phyloP scores from a whole-genome alignment of 1,284 basidiomycete species.

The Pseudozyma tsukubaensis region DNA sequence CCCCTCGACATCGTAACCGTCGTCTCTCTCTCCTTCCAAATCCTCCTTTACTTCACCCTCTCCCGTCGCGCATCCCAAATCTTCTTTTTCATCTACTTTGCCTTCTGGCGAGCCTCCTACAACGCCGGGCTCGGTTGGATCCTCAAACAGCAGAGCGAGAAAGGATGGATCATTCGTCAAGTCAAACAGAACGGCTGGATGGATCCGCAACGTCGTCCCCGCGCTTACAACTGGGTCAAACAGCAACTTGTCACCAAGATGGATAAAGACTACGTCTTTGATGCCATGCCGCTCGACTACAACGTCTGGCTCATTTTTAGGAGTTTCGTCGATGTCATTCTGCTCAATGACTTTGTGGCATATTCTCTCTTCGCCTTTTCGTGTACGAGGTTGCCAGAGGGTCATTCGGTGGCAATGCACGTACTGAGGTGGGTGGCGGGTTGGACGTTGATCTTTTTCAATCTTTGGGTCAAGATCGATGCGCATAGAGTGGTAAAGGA shows the following conservation, averaged over 20 bases:
- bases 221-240: slow-evolving; percentile 82
- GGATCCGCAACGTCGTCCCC: slow-evolving; percentile 77
- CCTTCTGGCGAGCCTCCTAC: slow-evolving; percentile 91
- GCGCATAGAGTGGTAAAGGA: slow-evolving; percentile 94
- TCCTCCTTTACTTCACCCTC: slow-evolving; percentile 78
- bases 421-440: slow-evolving; percentile 88
- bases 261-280: slow-evolving; percentile 90
- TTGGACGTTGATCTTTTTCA: slow-evolving; percentile 87
- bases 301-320: slow-evolving; percentile 87
- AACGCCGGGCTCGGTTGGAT: slow-evolving; percentile 94
- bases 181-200: slow-evolving; percentile 87
- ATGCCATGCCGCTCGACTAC: slow-evolving; percentile 69
- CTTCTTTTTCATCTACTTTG: slow-evolving; percentile 87
- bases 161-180: slow-evolving; percentile 87
- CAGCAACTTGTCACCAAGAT: slow-evolving; percentile 90
- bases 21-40: slow-evolving; percentile 80
- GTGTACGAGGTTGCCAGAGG: slow-evolving; percentile 80
- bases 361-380: slow-evolving; percentile 88
- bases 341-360: slow-evolving; percentile 88
- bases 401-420: slow-evolving; percentile 80
- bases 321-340: slow-evolving; percentile 91
- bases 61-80: slow-evolving; percentile 70
- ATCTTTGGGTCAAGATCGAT: slow-evolving; percentile 98
- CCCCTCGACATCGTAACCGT: slow-evolving; percentile 90
- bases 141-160: slow-evolving; percentile 91